phyloP scores from a whole-genome alignment of 257 asterid species.

The Handroanthus guayacan region DNA sequence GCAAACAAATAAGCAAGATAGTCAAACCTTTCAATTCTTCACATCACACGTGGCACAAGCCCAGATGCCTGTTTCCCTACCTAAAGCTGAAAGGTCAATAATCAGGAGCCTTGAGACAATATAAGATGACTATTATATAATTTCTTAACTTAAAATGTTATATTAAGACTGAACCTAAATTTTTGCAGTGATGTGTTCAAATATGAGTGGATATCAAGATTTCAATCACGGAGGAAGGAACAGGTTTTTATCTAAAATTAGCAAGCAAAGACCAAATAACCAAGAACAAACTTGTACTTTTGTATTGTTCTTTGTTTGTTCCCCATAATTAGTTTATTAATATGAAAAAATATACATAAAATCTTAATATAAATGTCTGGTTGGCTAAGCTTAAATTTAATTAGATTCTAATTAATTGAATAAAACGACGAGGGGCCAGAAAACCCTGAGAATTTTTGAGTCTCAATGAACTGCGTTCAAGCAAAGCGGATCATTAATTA shows the following conservation, averaged over 20 bases:
- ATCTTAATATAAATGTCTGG: not conserved
- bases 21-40: not conserved
- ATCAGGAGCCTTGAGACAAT: not conserved
- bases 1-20: not conserved
- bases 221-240: not conserved
- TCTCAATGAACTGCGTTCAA: not conserved
- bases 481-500: not conserved
- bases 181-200: slow-evolving; percentile 2
- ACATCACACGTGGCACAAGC: slow-evolving; percentile 12
- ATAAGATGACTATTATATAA: not conserved
- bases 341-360: not conserved
- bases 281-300: not conserved
- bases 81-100: not conserved
- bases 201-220: not conserved
- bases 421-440: not conserved
- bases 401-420: not conserved
- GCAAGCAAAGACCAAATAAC: not conserved
- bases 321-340: not conserved
- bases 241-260: slow-evolving; percentile 12
- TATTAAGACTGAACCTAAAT: not conserved
- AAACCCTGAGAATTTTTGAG: not conserved
- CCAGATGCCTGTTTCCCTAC: slow-evolving; percentile 7
- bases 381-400: not conserved
- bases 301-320: not conserved
- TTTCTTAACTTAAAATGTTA: not conserved